A percentile compares a stretch with the other conserved stretches of the same genome.
Conservation (phyloP, 75 land plant species). For the Pinus albicaulis region DNA sequence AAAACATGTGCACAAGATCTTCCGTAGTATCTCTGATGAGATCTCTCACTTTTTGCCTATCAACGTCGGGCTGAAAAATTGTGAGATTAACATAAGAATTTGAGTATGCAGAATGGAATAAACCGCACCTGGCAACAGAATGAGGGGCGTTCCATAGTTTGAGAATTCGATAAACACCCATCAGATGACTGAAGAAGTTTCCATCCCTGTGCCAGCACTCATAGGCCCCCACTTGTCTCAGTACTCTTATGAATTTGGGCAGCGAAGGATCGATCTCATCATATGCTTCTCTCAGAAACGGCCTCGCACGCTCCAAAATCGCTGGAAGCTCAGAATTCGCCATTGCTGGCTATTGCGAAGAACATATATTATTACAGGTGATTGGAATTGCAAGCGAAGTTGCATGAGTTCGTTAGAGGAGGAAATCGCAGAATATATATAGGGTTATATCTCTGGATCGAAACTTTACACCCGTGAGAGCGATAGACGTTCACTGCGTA, state of each 20-base stretch:
- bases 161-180: slow-evolving; percentile 68
- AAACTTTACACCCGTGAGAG: too few species aligned
- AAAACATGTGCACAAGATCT: slow-evolving; percentile 80
- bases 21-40: slow-evolving; percentile 74
- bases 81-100: slow-evolving; percentile 95
- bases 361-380: too few species aligned
- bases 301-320: slow-evolving; percentile 39
- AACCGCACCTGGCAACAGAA: slow-evolving; percentile 69
- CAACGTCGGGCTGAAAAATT: slow-evolving; percentile 66
- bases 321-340: not conserved
- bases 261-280: slow-evolving; percentile 47
- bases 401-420: too few species aligned
- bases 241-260: slow-evolving; percentile 40
- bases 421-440: too few species aligned
- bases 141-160: slow-evolving; percentile 70
- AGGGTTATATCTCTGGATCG: too few species aligned
- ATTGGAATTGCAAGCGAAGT: too few species aligned
- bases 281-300: slow-evolving; percentile 69
- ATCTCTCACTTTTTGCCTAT: slow-evolving; percentile 38
- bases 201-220: slow-evolving; percentile 99
- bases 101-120: slow-evolving; percentile 92
- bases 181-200: slow-evolving; percentile 75
- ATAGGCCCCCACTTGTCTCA: slow-evolving; percentile 65
- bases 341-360: not conserved
- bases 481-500: too few species aligned